phyloP scores from a whole-genome alignment of 768 basidiomycete genomes.

The Termitomyces sp. region DNA sequence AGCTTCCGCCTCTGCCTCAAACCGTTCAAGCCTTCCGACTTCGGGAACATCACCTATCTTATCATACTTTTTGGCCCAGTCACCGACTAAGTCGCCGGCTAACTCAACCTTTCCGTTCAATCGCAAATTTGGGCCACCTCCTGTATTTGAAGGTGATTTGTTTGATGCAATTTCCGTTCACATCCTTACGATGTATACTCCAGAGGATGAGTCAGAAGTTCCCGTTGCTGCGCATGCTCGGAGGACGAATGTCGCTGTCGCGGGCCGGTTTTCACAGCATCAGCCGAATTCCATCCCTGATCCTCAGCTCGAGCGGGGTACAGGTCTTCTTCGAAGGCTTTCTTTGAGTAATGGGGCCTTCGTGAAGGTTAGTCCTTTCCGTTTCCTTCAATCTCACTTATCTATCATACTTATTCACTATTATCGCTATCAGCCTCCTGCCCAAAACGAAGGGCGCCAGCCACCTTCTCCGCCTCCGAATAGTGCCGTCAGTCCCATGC shows the following conservation, averaged over 20 bases:
- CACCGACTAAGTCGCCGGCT: constrained; percentile 44
- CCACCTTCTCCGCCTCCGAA: constrained; percentile 47
- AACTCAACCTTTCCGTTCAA: constrained; percentile 56
- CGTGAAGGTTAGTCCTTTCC: constrained; percentile 41
- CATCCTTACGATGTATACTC: constrained; percentile 20
- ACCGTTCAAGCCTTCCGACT: constrained; percentile 42
- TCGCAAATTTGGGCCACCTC: constrained; percentile 47
- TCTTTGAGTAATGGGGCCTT: constrained; percentile 59
- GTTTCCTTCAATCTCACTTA: neutral
- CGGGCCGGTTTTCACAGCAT: constrained; percentile 48
- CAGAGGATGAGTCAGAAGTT: constrained; percentile 33
- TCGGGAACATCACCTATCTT: constrained; percentile 67
- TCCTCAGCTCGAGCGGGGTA: constrained; percentile 56
- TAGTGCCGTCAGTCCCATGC: constrained; percentile 36
- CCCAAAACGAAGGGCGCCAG: constrained; percentile 21
- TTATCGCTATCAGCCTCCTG: constrained; percentile 18
- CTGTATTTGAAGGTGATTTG: constrained; percentile 57
- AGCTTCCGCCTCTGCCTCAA: constrained; percentile 34
- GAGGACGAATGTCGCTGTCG: constrained; percentile 52
- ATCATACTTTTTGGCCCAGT: constrained; percentile 60
- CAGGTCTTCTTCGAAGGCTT: constrained; percentile 67
- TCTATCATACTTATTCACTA: constrained; percentile 8
- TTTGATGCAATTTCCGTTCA: neutral
- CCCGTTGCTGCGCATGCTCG: constrained; percentile 46
- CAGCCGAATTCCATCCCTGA: constrained; percentile 35